Conservation (phyloP, 148 eudicot genomes). For the Euryodendron excelsum region DNA sequence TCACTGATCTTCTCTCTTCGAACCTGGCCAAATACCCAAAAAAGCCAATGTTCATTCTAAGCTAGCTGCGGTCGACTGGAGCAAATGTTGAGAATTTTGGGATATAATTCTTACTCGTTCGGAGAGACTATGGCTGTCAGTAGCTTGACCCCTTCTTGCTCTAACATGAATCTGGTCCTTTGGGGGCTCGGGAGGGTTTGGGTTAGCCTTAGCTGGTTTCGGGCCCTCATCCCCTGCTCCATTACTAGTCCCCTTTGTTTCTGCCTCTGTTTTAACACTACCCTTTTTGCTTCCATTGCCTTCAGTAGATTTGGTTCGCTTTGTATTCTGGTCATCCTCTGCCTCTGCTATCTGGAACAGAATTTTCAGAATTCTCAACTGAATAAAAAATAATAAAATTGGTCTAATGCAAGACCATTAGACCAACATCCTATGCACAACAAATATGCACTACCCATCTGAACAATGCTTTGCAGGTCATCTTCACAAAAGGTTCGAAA, state of each 20-base stretch:
- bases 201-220: constrained; percentile 33
- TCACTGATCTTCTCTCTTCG: constrained; percentile 92
- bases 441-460: no score
- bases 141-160: constrained; percentile 97
- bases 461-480: constrained; percentile 78
- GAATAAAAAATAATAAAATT: background rate
- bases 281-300: constrained; percentile 20
- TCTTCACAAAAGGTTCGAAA: constrained; percentile 55
- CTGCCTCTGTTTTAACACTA: constrained; percentile 25
- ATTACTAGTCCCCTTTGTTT: constrained; percentile 21
- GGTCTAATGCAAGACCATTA: no score
- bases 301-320: constrained; percentile 48
- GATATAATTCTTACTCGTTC: constrained; percentile 58
- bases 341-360: constrained; percentile 35
- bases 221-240: constrained; percentile 25
- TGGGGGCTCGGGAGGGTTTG: constrained; percentile 61
- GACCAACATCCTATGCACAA: no score
- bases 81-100: background rate
- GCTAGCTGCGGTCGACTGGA: background rate
- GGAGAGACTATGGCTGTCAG: constrained; percentile 96
- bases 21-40: constrained; percentile 42
- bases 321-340: constrained; percentile 37
- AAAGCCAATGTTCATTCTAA: background rate
- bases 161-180: constrained; percentile 97
- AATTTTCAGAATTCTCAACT: background rate